Evolutionary conservation across 768 basidiomycete genomes (phyloP), one percentile per base, ranked within the genome.

Genomic region (Russula sp.): DNA sequence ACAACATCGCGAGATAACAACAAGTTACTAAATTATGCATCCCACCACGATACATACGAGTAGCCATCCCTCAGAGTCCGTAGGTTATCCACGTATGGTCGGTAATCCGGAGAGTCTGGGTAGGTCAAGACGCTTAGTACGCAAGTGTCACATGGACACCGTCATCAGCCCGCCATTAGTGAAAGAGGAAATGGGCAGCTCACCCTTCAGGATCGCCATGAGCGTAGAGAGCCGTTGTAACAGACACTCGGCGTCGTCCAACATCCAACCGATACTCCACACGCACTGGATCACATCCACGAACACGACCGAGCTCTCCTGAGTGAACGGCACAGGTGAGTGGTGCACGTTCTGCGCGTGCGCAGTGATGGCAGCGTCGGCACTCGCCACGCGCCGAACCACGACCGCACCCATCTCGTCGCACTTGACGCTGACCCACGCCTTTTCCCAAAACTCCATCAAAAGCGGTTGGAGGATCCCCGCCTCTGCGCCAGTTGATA

Each of bases 251-350:
- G 68, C 73, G 18, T 77, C 76, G 47, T 83, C 79, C 14, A 81
- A 64, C 4, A 71, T 66, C 52, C 77, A 74, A 60, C 80, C 81
- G 25, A 81, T 76, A 59, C 72, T 74, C 68, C 89, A 75, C 51
- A 83, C 79, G 63, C 81, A 79, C 61, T 81, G 79, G 41, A 92
- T 78, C 41, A 88, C 83, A 60, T 88, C 85, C 32, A 94, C 81
- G 64, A 88, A 86, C 0, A 88, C 87, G 22, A 92, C 82, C 41
- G 98, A 77, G 67, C 88, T 90, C 67, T 95, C 93, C 69, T 98
- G 95, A 0, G 87, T 90, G 70, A 88, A 87, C 0, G 86, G 78
- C 56, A 61, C 63, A 3, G 57, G 29, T 4, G 52, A 20, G 8
- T 56, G 25, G 25, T 1, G 39, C 25, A 54, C 61, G 25, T 41